Base-by-base conservation (phyloP, 257 asterid species). In the Rauvolfia tetraphylla region DNA sequence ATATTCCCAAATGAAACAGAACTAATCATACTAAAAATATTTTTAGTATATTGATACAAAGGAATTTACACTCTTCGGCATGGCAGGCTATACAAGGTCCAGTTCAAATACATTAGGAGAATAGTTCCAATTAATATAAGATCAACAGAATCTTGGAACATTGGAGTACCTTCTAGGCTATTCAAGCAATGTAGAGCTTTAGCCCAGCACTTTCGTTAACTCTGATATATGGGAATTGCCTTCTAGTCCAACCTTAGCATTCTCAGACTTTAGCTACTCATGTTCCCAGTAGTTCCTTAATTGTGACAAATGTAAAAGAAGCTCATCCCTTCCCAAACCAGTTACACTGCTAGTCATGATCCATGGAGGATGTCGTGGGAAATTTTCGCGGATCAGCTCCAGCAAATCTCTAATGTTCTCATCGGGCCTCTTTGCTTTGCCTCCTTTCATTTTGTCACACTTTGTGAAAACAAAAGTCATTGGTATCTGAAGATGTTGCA, bases 301-400 rank as follows among this genome's bases (percentile, higher is more conserved):
- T 83, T 95, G 99, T 1, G 99, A 95, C 92, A 92, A 84, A 75
- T 92, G 99, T 83, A 92, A 67, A 67, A 95, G 98, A 83, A 95
- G 98, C 83, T 90, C 96, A 41, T 92, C 95, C 68, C 94, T 83
- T 75, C 98, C 99, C 84, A 92, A 80, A 25, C 97, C 97, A 8
- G 97, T 85, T 10, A 87, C 91, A 15, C 96, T 92, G 86, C 98
- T 92, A 15, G 96, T 95, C 97, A 92, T 86, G 76, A 95, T 95
- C 99, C 98, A 92, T 48, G 98, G 91, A 76, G 97, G 96, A 76
- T 86, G 97, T 39, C 79, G 83, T 53, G 83, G 71, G 79, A 87
- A 92, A 67, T 83, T 89, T 44, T 84, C 89, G 72, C 84, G 82
- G 56, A 95, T 88, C 39, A 92, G 61, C 81, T 87, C 91, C 71